These are phyloP conservation scores for Pseudomassariella vexata DNA, from an alignment of 2,329 filamentous ascomycete genomes.

Conservation along the genomic window DNA sequence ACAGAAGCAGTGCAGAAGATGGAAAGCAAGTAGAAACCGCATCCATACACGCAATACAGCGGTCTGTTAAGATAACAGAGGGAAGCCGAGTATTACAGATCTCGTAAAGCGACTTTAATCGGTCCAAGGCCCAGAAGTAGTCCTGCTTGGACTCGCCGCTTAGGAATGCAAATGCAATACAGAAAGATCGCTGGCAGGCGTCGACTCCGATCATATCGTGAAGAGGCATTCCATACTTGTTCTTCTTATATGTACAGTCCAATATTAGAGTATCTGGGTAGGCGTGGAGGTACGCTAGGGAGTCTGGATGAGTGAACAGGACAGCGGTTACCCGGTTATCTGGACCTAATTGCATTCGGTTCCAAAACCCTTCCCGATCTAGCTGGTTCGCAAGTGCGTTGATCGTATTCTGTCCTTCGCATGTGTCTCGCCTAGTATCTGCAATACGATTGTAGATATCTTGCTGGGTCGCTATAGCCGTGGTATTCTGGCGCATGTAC, in stretches of 20 bases:
- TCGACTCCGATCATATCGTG: slow-evolving; percentile 16
- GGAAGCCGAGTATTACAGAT: slow-evolving; percentile 7
- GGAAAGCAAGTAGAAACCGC: slow-evolving; percentile 9
- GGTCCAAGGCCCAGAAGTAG: slow-evolving; percentile 15
- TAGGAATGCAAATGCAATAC: slow-evolving; percentile 17
- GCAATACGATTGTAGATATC: too few species aligned
- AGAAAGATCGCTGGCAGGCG: slow-evolving; percentile 14
- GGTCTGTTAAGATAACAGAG: slow-evolving; percentile 16
- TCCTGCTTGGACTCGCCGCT: slow-evolving; percentile 11
- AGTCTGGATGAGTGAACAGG: slow-evolving; percentile 17
- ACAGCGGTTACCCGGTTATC: slow-evolving; percentile 12
- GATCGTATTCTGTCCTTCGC: slow-evolving; percentile 15
- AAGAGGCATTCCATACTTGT: slow-evolving; percentile 16
- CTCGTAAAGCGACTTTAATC: slow-evolving; percentile 13
- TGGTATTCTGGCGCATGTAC: too few species aligned
- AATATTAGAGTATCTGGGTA: slow-evolving; percentile 15
- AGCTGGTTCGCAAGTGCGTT: slow-evolving; percentile 15
- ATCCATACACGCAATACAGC: slow-evolving; percentile 14
- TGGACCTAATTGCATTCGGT: slow-evolving; percentile 9
- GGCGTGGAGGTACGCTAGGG: slow-evolving; percentile 12
- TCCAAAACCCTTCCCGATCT: slow-evolving; percentile 14
- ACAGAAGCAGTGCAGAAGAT: slow-evolving; percentile 8
- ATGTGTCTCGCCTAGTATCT: too few species aligned
- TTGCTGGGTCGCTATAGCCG: too few species aligned
- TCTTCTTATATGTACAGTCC: slow-evolving; percentile 18